Evolutionary conservation across 768 basidiomycete genomes (phyloP).

Genomic region (Strobilomyces echinocephalus): DNA sequence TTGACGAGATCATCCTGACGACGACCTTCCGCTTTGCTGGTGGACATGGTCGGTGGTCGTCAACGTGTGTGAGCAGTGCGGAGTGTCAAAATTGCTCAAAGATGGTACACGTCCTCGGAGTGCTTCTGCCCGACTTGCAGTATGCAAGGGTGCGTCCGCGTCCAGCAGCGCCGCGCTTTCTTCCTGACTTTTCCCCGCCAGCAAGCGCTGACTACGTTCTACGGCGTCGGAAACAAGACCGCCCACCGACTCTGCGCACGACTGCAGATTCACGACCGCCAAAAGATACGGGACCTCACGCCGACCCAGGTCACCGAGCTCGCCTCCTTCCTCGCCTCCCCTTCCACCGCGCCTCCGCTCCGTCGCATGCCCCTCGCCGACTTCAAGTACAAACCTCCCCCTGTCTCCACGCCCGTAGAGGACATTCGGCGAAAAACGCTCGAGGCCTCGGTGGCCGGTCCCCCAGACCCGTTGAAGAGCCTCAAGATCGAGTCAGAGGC

Average conservation of each 20-base stretch:
- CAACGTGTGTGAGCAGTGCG: slow-evolving; percentile 18
- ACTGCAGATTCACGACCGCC: slow-evolving; percentile 83
- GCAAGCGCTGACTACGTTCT: slow-evolving; percentile 89
- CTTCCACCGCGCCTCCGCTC: slow-evolving; percentile 65
- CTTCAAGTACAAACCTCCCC: slow-evolving; percentile 45
- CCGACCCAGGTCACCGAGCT: slow-evolving; percentile 85
- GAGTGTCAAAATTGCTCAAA: slow-evolving; percentile 19
- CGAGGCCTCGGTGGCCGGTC: slow-evolving; percentile 34
- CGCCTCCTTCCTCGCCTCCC: slow-evolving; percentile 92
- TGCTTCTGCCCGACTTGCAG: slow-evolving; percentile 72
- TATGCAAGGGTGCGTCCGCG: slow-evolving; percentile 59
- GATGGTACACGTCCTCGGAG: slow-evolving; percentile 88
- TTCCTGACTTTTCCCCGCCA: slow-evolving; percentile 29
- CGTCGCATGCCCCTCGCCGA: slow-evolving; percentile 64
- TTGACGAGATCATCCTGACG: slow-evolving; percentile 83
- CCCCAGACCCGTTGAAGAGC: slow-evolving; percentile 60
- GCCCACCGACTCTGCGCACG: slow-evolving; percentile 85
- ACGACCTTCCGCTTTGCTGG: slow-evolving; percentile 75
- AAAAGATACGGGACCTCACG: slow-evolving; percentile 76
- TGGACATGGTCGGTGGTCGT: slow-evolving; percentile 50
- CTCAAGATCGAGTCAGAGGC: slow-evolving; percentile 88
- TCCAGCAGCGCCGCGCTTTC: not conserved
- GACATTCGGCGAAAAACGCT: slow-evolving; percentile 24
- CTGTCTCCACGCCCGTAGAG: slow-evolving; percentile 34
- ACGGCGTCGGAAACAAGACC: slow-evolving; percentile 76